These are phyloP conservation scores for Davidsoniella eucalypti DNA, from an alignment of 2,329 filamentous ascomycete genomes.

Conservation along the genomic window DNA sequence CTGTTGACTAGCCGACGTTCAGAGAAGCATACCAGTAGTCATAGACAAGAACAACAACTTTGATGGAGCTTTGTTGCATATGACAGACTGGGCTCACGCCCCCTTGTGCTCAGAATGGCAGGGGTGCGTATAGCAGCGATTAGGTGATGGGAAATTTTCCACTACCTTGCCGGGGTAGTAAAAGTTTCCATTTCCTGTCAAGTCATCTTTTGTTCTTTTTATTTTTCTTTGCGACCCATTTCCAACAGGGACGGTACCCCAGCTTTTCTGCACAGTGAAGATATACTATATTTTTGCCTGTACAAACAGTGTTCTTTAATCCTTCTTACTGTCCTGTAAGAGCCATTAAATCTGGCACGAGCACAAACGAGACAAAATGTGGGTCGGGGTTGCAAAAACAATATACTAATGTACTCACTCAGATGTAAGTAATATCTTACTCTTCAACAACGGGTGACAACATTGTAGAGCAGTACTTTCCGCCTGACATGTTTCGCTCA, in stretches of 20 bases:
- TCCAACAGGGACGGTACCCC: neutral
- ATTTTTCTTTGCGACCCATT: neutral
- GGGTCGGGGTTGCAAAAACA: neutral
- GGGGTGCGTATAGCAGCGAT: too few species aligned
- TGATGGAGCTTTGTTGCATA: neutral
- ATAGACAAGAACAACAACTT: neutral
- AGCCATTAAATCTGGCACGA: neutral
- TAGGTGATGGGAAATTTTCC: too few species aligned
- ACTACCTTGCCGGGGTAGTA: neutral
- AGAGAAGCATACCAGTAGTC: too few species aligned
- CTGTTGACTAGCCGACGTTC: too few species aligned
- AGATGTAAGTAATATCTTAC: too few species aligned
- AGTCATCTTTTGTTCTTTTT: conserved; percentile 5
- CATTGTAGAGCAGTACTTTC: too few species aligned
- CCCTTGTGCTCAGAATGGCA: too few species aligned
- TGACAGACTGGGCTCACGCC: neutral
- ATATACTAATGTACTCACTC: too few species aligned
- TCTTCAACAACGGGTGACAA: too few species aligned
- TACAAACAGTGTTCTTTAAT: neutral
- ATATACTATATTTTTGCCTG: neutral
- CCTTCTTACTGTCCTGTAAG: neutral
- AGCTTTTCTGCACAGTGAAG: neutral
- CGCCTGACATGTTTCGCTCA: too few species aligned
- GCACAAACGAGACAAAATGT: conserved; percentile 6
- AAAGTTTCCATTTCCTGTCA: conserved; percentile 6